A percentile compares a stretch with the other conserved stretches of the same genome.
Evolutionary conservation across 2,329 filamentous ascomycete genomes (phyloP).

Genomic region (Apiospora sp.): DNA sequence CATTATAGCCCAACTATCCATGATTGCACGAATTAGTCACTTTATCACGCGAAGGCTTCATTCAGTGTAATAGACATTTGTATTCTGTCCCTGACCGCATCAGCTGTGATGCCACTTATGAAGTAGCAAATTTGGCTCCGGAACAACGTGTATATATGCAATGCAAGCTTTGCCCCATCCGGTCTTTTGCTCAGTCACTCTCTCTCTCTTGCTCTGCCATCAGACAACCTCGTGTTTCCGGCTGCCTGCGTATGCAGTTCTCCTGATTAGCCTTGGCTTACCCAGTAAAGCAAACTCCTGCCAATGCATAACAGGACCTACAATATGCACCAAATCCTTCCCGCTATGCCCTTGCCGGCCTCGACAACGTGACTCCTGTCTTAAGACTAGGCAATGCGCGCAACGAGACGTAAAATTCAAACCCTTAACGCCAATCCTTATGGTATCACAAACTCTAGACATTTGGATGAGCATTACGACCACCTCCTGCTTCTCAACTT

Average conservation of each 20-base stretch:
- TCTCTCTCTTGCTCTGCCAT: neutral
- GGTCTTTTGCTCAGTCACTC: neutral
- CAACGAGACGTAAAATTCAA: slow-evolving; percentile 3
- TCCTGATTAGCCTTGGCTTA: slow-evolving; percentile 21
- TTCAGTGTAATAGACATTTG: slow-evolving; percentile 4
- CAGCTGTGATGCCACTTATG: neutral
- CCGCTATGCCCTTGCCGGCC: neutral
- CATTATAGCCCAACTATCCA: neutral
- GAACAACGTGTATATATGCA: neutral
- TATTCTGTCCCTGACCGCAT: neutral
- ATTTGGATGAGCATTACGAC: slow-evolving; percentile 10
- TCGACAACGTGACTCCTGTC: neutral
- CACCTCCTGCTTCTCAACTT: slow-evolving; percentile 2
- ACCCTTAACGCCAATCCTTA: neutral
- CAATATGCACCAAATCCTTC: slow-evolving; percentile 21
- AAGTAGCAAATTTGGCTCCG: neutral
- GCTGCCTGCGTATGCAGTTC: neutral
- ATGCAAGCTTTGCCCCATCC: neutral
- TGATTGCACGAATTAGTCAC: no score
- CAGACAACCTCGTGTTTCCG: slow-evolving; percentile 6
- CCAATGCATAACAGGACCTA: slow-evolving; percentile 14
- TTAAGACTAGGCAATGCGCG: neutral
- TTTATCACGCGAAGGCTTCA: neutral
- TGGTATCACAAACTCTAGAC: slow-evolving; percentile 21
- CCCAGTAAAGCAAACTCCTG: slow-evolving; percentile 20